phyloP scores from a whole-genome alignment of 2,329 filamentous ascomycete genomes.

The Venturia asperata region DNA sequence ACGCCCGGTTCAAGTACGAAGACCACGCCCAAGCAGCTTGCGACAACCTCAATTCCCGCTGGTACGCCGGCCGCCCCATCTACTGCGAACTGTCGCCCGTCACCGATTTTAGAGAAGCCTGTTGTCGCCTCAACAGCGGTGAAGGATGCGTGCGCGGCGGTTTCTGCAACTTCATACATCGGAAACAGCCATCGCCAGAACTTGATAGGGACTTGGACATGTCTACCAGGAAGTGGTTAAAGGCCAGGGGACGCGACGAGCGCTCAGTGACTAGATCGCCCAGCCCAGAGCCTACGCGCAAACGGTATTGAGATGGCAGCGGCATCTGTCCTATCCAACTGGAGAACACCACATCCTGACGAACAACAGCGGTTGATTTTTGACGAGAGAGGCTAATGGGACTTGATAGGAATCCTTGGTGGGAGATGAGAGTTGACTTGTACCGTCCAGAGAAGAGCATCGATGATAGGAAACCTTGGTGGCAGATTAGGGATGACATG shows the following conservation, averaged over 20 bases:
- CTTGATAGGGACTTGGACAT: slow-evolving; percentile 81
- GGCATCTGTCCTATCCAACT: background rate
- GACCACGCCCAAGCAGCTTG: slow-evolving; percentile 89
- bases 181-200: slow-evolving; percentile 87
- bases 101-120: slow-evolving; percentile 96
- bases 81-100: slow-evolving; percentile 97
- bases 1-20: slow-evolving; percentile 99
- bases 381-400: background rate
- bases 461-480: no score
- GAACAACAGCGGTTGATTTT: background rate
- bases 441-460: no score
- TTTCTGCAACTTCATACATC: slow-evolving; percentile 99
- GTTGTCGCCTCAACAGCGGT: slow-evolving; percentile 86
- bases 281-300: slow-evolving; percentile 74
- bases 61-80: slow-evolving; percentile 95
- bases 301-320: slow-evolving; percentile 38
- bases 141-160: slow-evolving; percentile 94
- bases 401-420: background rate
- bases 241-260: slow-evolving; percentile 72
- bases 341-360: background rate
- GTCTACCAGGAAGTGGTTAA: slow-evolving; percentile 94
- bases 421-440: no score
- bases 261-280: slow-evolving; percentile 76
- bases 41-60: slow-evolving; percentile 87
- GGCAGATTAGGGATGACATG: no score